phyloP scores from a whole-genome alignment of 73 alveolate species.

The Uronychia binucleata region DNA sequence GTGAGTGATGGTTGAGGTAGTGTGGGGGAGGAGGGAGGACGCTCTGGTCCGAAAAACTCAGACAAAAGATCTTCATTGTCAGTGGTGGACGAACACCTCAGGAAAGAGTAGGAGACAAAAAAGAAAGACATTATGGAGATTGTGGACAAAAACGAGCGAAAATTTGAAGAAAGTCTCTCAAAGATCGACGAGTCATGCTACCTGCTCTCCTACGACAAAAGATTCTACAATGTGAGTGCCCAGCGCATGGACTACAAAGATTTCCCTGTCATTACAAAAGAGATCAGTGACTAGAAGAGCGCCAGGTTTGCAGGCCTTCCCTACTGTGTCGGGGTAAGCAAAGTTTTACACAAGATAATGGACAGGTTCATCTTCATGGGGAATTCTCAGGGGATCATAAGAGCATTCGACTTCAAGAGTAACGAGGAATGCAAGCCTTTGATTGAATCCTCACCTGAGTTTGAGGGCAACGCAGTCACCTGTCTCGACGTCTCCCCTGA shows the following conservation, averaged over 20 bases:
- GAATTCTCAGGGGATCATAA: slow-evolving; percentile 33
- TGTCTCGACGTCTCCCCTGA: slow-evolving; percentile 37
- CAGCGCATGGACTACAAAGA: slow-evolving; percentile 16
- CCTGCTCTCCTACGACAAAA: slow-evolving; percentile 40
- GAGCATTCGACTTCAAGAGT: slow-evolving; percentile 37
- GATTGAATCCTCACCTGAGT: slow-evolving; percentile 19
- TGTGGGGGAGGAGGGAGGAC: too few species aligned
- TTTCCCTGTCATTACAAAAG: not conserved
- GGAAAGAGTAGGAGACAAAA: too few species aligned
- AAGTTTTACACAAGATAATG: too few species aligned
- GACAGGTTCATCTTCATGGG: slow-evolving; percentile 32
- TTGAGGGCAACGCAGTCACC: slow-evolving; percentile 29
- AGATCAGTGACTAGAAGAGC: slow-evolving; percentile 9
- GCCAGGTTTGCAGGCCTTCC: slow-evolving; percentile 23
- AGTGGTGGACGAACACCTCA: too few species aligned
- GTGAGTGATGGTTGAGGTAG: too few species aligned
- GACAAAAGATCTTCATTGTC: too few species aligned
- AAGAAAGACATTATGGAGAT: slow-evolving; percentile 43
- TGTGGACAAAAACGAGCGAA: slow-evolving; percentile 49
- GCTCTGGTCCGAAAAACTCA: too few species aligned
- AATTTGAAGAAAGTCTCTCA: slow-evolving; percentile 29
- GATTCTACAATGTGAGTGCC: slow-evolving; percentile 31
- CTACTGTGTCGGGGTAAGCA: not conserved
- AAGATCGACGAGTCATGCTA: slow-evolving; percentile 21
- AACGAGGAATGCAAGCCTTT: slow-evolving; percentile 47